These are phyloP conservation scores for Lineolata rhizophorae DNA, from an alignment of 495 filamentous ascomycete genomes.

Conservation along the genomic window DNA sequence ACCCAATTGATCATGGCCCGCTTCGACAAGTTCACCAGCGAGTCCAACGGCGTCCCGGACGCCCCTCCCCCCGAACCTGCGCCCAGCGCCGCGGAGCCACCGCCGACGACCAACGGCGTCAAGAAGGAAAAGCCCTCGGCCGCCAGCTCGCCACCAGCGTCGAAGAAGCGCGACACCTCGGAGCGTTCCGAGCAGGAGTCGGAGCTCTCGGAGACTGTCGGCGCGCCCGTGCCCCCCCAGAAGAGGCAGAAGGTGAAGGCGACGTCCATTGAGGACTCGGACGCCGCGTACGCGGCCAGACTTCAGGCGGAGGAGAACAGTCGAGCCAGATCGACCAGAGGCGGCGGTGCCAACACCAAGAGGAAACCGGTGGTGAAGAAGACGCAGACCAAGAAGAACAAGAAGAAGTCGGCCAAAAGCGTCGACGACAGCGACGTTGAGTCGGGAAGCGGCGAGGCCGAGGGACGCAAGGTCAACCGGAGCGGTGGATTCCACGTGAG, in stretches of 20 bases:
- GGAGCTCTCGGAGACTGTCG: constrained; percentile 21
- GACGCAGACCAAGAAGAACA: constrained; percentile 41
- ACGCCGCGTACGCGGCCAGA: constrained; percentile 65
- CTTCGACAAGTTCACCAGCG: constrained; percentile 58
- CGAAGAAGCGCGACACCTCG: constrained; percentile 14
- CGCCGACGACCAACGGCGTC: constrained; percentile 25
- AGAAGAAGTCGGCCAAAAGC: constrained; percentile 54
- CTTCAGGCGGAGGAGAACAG: constrained; percentile 84
- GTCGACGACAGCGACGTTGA: constrained; percentile 64
- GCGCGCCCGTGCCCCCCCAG: constrained; percentile 27
- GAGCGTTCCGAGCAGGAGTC: constrained; percentile 20
- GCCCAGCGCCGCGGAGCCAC: constrained; percentile 13
- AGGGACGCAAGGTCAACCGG: constrained; percentile 33
- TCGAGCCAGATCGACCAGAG: constrained; percentile 43
- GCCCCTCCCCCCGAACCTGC: constrained; percentile 13
- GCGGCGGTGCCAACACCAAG: constrained; percentile 30
- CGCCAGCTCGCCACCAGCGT: constrained; percentile 2
- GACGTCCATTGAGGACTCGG: constrained; percentile 34
- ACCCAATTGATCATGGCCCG: constrained; percentile 70
- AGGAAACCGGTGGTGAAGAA: constrained; percentile 21
- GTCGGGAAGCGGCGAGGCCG: constrained; percentile 32
- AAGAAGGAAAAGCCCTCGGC: background rate
- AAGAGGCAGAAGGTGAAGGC: constrained; percentile 31
- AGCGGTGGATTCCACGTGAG: constrained; percentile 48
- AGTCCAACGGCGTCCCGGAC: constrained; percentile 17